A percentile compares a stretch with the other conserved stretches of the same genome.
These are phyloP conservation scores for Hanseniaspora osmophila DNA, from an alignment of 805 yeast genomes.

Conservation along the genomic window DNA sequence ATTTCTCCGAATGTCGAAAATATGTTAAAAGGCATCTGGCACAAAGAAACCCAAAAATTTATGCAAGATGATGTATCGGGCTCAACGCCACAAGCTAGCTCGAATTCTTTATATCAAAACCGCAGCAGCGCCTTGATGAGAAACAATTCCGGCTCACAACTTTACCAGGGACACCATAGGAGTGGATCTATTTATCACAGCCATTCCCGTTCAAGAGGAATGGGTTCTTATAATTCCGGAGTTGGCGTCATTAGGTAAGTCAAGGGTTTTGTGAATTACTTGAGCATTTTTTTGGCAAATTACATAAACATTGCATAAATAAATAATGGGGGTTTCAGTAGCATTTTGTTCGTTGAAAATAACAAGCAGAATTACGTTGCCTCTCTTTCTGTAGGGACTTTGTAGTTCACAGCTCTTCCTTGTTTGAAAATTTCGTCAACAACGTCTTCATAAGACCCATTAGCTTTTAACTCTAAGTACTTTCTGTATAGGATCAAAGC, in stretches of 20 bases:
- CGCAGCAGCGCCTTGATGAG: slow-evolving; percentile 3
- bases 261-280: too few species aligned
- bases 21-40: slow-evolving; percentile 4
- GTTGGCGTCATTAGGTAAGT: neutral
- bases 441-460: slow-evolving; percentile 45
- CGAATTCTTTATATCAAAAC: neutral
- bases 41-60: slow-evolving; percentile 2
- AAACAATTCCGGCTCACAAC: neutral
- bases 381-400: slow-evolving; percentile 10
- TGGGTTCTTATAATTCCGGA: neutral
- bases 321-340: neutral
- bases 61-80: neutral
- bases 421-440: slow-evolving; percentile 58
- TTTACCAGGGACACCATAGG: neutral
- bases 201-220: neutral
- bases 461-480: slow-evolving; percentile 45
- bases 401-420: slow-evolving; percentile 30
- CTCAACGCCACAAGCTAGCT: neutral
- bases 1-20: neutral
- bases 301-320: too few species aligned
- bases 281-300: too few species aligned
- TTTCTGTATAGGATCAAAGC: slow-evolving; percentile 67
- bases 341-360: neutral
- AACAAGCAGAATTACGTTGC: neutral
- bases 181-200: neutral